phyloP scores from a whole-genome alignment of 139 green algal species.

The Monoraphidium neglectum region DNA sequence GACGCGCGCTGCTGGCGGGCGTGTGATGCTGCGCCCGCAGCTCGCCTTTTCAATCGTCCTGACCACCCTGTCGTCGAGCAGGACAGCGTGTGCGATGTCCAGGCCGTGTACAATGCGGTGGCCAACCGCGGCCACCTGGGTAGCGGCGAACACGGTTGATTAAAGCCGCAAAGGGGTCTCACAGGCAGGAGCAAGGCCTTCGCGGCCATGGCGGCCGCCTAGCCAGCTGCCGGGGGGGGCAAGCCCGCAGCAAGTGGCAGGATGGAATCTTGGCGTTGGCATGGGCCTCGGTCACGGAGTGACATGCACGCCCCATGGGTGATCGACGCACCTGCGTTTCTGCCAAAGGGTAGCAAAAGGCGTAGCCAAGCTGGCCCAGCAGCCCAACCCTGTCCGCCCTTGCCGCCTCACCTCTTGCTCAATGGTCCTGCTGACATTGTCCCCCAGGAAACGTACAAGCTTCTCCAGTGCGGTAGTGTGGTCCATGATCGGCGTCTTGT shows the following conservation, averaged over 20 bases:
- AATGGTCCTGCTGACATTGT: slow-evolving; percentile 40
- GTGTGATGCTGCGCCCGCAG: too few species aligned
- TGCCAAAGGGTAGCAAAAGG: too few species aligned
- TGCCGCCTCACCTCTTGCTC: slow-evolving; percentile 36
- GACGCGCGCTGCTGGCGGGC: too few species aligned
- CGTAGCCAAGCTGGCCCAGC: too few species aligned
- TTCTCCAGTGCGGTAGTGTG: slow-evolving; percentile 57
- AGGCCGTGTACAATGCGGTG: slow-evolving; percentile 84
- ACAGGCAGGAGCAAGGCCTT: not conserved
- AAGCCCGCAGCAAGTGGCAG: too few species aligned
- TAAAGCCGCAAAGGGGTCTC: not conserved
- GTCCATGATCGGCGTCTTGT: slow-evolving; percentile 34
- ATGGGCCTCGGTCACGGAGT: too few species aligned
- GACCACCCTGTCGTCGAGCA: slow-evolving; percentile 60
- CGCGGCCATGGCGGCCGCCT: too few species aligned
- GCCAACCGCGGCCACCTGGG: slow-evolving; percentile 51
- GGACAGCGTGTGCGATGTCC: slow-evolving; percentile 53
- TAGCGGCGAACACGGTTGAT: not conserved
- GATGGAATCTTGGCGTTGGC: too few species aligned
- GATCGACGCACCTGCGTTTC: too few species aligned
- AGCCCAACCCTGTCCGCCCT: too few species aligned
- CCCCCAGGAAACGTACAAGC: slow-evolving; percentile 53
- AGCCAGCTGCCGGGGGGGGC: too few species aligned
- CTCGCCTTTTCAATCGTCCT: slow-evolving; percentile 47
- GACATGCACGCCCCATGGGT: too few species aligned